Evolutionary conservation across 2,329 filamentous ascomycete species (phyloP), one percentile per base, ranked within the genome.

Genomic region (Alternaria ethzedia): DNA sequence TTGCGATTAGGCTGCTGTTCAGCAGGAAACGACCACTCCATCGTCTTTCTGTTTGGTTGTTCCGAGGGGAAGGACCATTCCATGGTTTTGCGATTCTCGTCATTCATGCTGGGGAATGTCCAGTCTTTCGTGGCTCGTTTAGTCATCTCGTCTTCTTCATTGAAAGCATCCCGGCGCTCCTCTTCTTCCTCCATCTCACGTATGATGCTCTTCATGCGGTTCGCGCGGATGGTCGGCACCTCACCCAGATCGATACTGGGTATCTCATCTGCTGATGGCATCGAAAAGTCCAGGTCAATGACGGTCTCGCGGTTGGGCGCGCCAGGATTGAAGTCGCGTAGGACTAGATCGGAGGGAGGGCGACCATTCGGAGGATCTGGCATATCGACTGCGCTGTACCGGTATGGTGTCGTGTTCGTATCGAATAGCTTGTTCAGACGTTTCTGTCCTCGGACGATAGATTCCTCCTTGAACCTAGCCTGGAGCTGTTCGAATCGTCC

Each of bases 351-450:
- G 2, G 86, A 87, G n/a, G 80, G 78, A 23, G 83, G 82, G 47
- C 82, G 81, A 55, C 79, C 79, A 63, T 64, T 72, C 81, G 60
- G 25, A 17, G 49, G 45, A n/a, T 83, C 69, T 73, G 78, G 70
- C 82, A 82, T 49, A 32, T 83, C 84, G 52, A 86, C 82, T 8
- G 82, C 84, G 66, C 86, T 85, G 70, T 88, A 87, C 59, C 83
- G 84, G 72, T 90, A 90, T n/a, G 84, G 86, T 7, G 84, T 84
- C 57, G 82, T 83, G 30, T 83, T 80, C 36, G 83, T 82, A 64
- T 89, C 82, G 71, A 89, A 90, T 5, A 90, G 75, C 10, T 87
- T 85, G 59, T 87, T 84, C 69, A 90, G 82, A 3, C 84, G 85
- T 45, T 79, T 82, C 61, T 85, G 85, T 47, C 88, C 88, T 67